phyloP scores from a whole-genome alignment of 306 rosid species.

The Castanea crenata region DNA sequence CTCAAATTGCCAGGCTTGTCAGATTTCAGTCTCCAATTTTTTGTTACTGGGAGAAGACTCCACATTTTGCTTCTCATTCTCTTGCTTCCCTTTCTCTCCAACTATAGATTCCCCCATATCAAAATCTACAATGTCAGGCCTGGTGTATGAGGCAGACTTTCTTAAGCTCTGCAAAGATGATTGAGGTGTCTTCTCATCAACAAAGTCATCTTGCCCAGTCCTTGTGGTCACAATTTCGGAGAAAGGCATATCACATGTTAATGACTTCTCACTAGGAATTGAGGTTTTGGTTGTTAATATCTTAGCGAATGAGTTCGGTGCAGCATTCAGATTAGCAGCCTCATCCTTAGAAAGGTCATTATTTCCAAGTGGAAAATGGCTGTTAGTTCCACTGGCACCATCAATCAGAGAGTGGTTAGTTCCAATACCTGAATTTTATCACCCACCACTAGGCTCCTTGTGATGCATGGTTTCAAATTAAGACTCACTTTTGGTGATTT shows the following conservation, averaged over 20 bases:
- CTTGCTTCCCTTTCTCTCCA: constrained; percentile 31
- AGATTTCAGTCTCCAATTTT: constrained; percentile 25
- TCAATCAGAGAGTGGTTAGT: constrained; percentile 21
- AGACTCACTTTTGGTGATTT: constrained; percentile 35
- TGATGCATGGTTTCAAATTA: constrained; percentile 29
- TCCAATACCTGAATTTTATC: constrained; percentile 29
- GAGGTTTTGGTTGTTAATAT: constrained; percentile 18
- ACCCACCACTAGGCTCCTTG: constrained; percentile 27
- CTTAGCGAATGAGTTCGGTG: constrained; percentile 16
- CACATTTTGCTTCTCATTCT: constrained; percentile 25
- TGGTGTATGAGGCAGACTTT: constrained; percentile 26
- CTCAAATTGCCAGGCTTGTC: constrained; percentile 28
- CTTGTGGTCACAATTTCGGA: constrained; percentile 21
- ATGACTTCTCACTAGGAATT: constrained; percentile 23
- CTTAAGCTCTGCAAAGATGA: constrained; percentile 24
- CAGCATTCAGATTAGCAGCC: constrained; percentile 13
- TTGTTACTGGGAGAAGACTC: constrained; percentile 37
- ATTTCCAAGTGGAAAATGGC: constrained; percentile 25
- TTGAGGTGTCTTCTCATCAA: constrained; percentile 29
- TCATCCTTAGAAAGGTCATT: background rate
- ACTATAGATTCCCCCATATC: constrained; percentile 26
- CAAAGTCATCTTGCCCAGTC: constrained; percentile 25
- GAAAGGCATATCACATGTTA: constrained; percentile 31
- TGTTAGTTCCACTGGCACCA: constrained; percentile 30
- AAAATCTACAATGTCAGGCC: constrained; percentile 29